Evolutionary conservation across 345 rosid genomes (phyloP).

Genomic region (Firmiana major): DNA sequence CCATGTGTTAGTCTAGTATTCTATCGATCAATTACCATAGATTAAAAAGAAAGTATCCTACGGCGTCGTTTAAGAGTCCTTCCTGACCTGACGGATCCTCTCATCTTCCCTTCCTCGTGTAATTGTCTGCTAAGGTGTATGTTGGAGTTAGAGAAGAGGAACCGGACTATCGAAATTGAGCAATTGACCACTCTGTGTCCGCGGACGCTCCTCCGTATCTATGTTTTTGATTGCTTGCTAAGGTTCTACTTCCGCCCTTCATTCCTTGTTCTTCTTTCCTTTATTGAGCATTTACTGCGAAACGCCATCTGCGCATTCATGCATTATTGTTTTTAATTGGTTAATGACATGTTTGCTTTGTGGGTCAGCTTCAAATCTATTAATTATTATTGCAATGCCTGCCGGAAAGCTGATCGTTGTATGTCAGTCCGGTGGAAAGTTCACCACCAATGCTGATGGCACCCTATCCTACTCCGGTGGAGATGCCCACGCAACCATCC

Average conservation of each 20-base stretch:
- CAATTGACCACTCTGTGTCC: background rate
- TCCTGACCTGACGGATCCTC: no score
- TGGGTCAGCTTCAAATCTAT: background rate
- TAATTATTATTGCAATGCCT: background rate
- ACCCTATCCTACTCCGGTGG: constrained; percentile 54
- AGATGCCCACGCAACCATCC: constrained; percentile 62
- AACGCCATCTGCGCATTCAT: background rate
- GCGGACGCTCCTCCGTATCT: no score
- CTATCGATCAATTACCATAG: no score
- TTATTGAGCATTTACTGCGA: background rate
- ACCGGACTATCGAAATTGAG: background rate
- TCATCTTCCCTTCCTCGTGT: no score
- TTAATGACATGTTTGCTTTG: background rate
- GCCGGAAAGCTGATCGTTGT: constrained; percentile 57
- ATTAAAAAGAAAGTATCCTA: no score
- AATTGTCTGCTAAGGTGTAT: no score
- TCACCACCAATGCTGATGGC: constrained; percentile 47
- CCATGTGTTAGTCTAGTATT: no score
- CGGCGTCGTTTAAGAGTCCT: no score
- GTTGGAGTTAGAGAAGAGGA: background rate
- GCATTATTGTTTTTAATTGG: no score
- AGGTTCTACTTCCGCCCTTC: background rate
- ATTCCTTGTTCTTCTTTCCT: background rate
- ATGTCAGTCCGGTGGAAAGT: constrained; percentile 64
- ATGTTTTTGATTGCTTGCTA: background rate